phyloP scores from a whole-genome alignment of 306 rosid species.

The Quercus rubra region DNA sequence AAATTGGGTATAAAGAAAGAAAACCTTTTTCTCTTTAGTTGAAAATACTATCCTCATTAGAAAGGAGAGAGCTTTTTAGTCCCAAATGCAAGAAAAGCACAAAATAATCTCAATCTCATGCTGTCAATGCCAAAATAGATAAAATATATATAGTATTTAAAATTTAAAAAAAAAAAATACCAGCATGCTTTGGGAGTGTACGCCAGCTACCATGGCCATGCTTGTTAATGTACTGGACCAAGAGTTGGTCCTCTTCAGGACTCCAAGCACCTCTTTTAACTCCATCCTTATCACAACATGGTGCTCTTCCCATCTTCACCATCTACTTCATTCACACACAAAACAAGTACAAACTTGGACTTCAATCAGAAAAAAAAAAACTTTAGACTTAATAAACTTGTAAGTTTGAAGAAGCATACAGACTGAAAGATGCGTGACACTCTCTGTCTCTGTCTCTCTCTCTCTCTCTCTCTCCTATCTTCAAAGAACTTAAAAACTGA shows the following conservation, averaged over 20 bases:
- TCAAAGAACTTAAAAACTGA: not conserved
- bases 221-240: conserved; percentile 39
- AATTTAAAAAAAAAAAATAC: conserved; percentile 1
- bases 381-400: not conserved
- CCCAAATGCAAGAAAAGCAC: not conserved
- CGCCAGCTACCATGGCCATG: conserved; percentile 61
- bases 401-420: not conserved
- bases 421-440: not conserved
- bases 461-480: not conserved
- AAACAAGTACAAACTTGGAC: no score
- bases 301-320: conserved; percentile 40
- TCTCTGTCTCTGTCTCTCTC: no score
- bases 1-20: not conserved
- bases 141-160: not conserved
- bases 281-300: conserved; percentile 52
- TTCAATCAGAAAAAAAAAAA: not conserved
- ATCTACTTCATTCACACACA: conserved; percentile 11
- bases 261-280: conserved; percentile 53
- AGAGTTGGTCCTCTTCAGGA: conserved; percentile 50
- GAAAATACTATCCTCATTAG: no score
- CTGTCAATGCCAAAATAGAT: not conserved
- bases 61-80: not conserved
- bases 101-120: no score
- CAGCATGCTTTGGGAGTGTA: conserved; percentile 53
- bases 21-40: no score